Percentiles rank a stretch among this genome's conserved stretches.
Conservation (phyloP, 2,329 filamentous ascomycete species). For the Talaromyces sp. region DNA sequence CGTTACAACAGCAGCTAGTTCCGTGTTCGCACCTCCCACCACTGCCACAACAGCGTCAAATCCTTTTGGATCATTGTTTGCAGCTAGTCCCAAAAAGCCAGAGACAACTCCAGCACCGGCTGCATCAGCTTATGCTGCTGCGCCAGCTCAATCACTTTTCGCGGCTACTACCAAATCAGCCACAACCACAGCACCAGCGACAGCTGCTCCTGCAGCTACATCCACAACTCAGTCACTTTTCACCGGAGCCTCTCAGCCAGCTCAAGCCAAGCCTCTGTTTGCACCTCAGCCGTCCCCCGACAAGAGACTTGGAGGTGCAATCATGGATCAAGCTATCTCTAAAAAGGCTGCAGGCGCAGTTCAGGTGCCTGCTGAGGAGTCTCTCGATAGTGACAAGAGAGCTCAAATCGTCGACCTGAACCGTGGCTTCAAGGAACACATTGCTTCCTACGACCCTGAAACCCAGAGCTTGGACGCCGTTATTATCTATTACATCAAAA, state of each 20-base stretch:
- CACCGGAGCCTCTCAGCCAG: not conserved
- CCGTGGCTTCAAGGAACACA: slow-evolving; percentile 34
- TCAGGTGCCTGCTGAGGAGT: not conserved
- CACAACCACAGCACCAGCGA: not conserved
- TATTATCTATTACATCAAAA: slow-evolving; percentile 39
- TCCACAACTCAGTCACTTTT: slow-evolving; percentile 6
- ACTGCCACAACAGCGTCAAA: slow-evolving; percentile 3
- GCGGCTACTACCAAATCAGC: not conserved
- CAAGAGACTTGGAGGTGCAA: slow-evolving; percentile 1
- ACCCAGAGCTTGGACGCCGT: slow-evolving; percentile 37
- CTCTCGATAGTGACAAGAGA: slow-evolving; percentile 1
- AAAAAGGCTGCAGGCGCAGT: not conserved
- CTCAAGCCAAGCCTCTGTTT: not conserved
- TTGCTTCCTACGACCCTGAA: slow-evolving; percentile 34
- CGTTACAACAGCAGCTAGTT: slow-evolving; percentile 10
- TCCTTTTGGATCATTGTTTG: slow-evolving; percentile 3
- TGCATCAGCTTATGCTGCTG: not conserved
- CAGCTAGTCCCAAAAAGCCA: not conserved
- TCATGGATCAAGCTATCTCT: slow-evolving; percentile 9
- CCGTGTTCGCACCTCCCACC: slow-evolving; percentile 16
- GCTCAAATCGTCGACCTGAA: slow-evolving; percentile 32
- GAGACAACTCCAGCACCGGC: not conserved
- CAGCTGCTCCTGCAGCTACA: not conserved
- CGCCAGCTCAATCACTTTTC: slow-evolving; percentile 7
- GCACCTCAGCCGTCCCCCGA: not conserved